Evolutionary conservation across 1,284 basidiomycete species (phyloP).

Genomic region (Heterobasidion occidentale): DNA sequence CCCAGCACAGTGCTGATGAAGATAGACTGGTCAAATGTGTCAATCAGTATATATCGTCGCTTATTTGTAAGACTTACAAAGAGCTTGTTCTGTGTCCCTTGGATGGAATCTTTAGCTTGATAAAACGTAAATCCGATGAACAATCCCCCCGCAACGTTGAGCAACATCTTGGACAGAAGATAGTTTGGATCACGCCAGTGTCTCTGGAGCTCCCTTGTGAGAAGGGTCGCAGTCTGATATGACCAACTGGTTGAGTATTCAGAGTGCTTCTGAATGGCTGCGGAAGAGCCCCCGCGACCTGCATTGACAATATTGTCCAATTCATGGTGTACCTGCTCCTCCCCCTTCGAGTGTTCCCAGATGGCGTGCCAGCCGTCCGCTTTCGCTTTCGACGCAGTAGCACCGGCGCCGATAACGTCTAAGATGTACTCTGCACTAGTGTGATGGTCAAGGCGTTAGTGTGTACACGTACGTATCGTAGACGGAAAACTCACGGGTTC

Average conservation of each 20-base stretch:
- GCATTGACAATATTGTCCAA: slow-evolving; percentile 24
- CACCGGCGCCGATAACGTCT: slow-evolving; percentile 61
- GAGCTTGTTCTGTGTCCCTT: slow-evolving; percentile 78
- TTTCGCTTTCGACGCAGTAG: slow-evolving; percentile 20
- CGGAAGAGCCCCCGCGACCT: slow-evolving; percentile 11
- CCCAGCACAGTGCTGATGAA: slow-evolving; percentile 4
- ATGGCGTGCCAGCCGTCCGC: slow-evolving; percentile 25
- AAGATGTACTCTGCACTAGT: slow-evolving; percentile 54
- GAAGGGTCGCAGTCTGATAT: slow-evolving; percentile 36
- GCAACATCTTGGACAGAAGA: slow-evolving; percentile 62
- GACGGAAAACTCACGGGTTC: slow-evolving; percentile 22
- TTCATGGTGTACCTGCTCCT: slow-evolving; percentile 15
- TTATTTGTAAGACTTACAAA: slow-evolving; percentile 35
- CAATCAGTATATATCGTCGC: neutral
- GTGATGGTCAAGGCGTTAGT: too few species aligned
- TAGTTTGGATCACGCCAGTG: slow-evolving; percentile 68
- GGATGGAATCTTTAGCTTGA: slow-evolving; percentile 53
- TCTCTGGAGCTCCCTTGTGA: slow-evolving; percentile 41
- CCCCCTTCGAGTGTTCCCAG: slow-evolving; percentile 24
- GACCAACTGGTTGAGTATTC: slow-evolving; percentile 44
- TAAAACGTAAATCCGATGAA: slow-evolving; percentile 70
- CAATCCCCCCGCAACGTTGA: slow-evolving; percentile 48
- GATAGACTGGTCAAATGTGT: slow-evolving; percentile 13
- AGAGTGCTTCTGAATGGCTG: slow-evolving; percentile 11
- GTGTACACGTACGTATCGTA: too few species aligned